phyloP scores from a whole-genome alignment of 1,284 basidiomycete species.

The Coniferiporia sulphurascens region DNA sequence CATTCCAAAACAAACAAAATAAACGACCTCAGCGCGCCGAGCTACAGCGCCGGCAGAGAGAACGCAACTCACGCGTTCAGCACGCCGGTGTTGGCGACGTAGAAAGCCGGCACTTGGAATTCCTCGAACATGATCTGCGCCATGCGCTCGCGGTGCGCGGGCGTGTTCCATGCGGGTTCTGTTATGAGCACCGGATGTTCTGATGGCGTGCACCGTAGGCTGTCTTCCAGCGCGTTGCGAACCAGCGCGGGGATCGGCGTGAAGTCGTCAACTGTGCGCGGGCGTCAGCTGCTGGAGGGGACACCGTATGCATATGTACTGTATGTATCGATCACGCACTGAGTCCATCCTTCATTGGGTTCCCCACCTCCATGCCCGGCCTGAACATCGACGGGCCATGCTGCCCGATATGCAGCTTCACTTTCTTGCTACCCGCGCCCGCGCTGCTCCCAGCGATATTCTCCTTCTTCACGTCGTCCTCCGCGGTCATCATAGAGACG shows the following conservation, averaged over 20 bases:
- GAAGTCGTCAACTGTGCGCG: constrained; percentile 68
- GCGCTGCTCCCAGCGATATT: constrained; percentile 22
- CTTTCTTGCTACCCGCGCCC: constrained; percentile 34
- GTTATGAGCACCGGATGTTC: constrained; percentile 94
- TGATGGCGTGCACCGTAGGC: constrained; percentile 66
- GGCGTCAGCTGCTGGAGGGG: not conserved
- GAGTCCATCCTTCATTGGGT: constrained; percentile 83
- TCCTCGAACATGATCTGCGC: constrained; percentile 97
- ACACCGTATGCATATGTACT: constrained; percentile 4
- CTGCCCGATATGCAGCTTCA: constrained; percentile 83
- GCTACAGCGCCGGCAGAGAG: not conserved
- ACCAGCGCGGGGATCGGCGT: constrained; percentile 71
- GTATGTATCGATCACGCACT: constrained; percentile 50
- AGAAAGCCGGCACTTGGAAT: constrained; percentile 92
- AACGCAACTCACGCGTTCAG: constrained; percentile 76
- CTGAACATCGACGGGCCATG: constrained; percentile 92
- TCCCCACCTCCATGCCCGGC: constrained; percentile 79
- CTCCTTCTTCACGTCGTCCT: constrained; percentile 36
- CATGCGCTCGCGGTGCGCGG: constrained; percentile 86
- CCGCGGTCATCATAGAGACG: constrained; percentile 42
- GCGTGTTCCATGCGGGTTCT: constrained; percentile 95
- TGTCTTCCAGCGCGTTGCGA: constrained; percentile 69
- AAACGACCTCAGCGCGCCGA: constrained; percentile 6
- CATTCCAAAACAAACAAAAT: not conserved
- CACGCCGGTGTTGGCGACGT: constrained; percentile 95